Evolutionary conservation across 192 early-diverging fungal genomes (phyloP), one percentile per base, ranked within the genome.

Genomic region (Coemansia sp.): DNA sequence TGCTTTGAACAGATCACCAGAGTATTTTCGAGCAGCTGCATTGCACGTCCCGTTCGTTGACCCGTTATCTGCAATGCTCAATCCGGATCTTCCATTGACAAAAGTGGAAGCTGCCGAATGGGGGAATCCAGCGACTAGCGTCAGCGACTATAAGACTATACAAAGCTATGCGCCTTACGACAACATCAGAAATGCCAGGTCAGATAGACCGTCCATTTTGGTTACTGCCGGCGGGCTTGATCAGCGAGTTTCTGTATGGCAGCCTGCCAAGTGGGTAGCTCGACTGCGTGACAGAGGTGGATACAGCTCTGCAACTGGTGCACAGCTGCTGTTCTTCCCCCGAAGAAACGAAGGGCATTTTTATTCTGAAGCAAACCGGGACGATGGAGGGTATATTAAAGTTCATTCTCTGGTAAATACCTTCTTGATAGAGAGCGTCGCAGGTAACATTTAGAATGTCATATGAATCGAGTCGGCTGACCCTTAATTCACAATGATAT

Each of bases 261-360:
- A 96, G 55, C 88, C 91, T 1, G 59, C 89, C n/a, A 95, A 96
- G 61, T 96, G 82, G 70, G 86, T 94, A 28, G 90, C 94, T 8
- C 79, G 87, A 10, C 47, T 94, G 33, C 78, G 87, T 62, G 80
- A 52, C 36, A 28, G 37, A 11, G 68, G 68, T n/a, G 48, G 63
- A 18, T 66, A 77, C 16, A 30, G 16, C 14, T 0, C 21, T 28
- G n/a, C 12, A 16, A 3, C 15, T 3, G 14, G 3, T 14, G 13
- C 73, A 10, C 65, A 55, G 53, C 63, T 77, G 11, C 12, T 77
- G 13, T 67, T 77, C 41, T 21, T 57, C 14, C 40, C 74, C 6
- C 28, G 48, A 37, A 59, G 66, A 56, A 23, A 53, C 13, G 60
- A 57, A 5, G 74, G 74, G 3, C 71, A 74, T 23, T 74, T 74